phyloP scores from a whole-genome alignment of 2,329 filamentous ascomycete species.

The Westerdykella sp. region DNA sequence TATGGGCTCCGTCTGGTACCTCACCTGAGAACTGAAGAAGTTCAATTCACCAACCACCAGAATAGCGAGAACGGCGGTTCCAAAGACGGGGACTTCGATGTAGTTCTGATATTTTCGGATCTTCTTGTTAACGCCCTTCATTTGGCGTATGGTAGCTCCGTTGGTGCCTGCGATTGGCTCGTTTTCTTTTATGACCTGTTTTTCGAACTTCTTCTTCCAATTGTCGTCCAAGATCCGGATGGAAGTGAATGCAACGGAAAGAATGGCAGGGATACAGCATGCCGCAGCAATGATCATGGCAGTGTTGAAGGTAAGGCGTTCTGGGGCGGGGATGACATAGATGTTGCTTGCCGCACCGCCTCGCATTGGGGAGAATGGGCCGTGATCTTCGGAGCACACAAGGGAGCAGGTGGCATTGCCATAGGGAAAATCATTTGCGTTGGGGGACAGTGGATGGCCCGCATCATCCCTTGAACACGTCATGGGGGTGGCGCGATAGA shows the following conservation, averaged over 20 bases:
- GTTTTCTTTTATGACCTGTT: constrained; percentile 10
- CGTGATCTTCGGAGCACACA: constrained; percentile 40
- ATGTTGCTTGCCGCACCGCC: constrained; percentile 53
- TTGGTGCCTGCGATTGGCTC: constrained; percentile 49
- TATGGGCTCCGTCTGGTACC: constrained; percentile 57
- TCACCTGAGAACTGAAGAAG: constrained; percentile 53
- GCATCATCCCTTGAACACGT: constrained; percentile 40
- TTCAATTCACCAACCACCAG: constrained; percentile 59
- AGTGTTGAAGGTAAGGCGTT: constrained; percentile 52
- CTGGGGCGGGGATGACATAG: constrained; percentile 56
- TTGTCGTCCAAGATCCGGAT: constrained; percentile 59
- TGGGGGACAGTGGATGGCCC: constrained; percentile 34
- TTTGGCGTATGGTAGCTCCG: constrained; percentile 46
- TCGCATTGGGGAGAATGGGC: constrained; percentile 53
- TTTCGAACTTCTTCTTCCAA: constrained; percentile 46
- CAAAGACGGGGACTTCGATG: constrained; percentile 56
- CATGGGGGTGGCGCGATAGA: constrained; percentile 49
- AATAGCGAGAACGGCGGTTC: constrained; percentile 53
- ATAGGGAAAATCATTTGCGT: constrained; percentile 43
- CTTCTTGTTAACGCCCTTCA: constrained; percentile 41
- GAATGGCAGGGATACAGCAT: constrained; percentile 58
- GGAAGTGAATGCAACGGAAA: constrained; percentile 57
- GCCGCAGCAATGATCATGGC: constrained; percentile 57
- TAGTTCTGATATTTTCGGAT: constrained; percentile 34
- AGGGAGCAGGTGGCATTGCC: constrained; percentile 42